Base-by-base conservation (phyloP, 164 flowering plant species). In the Dillenia turbinata region DNA sequence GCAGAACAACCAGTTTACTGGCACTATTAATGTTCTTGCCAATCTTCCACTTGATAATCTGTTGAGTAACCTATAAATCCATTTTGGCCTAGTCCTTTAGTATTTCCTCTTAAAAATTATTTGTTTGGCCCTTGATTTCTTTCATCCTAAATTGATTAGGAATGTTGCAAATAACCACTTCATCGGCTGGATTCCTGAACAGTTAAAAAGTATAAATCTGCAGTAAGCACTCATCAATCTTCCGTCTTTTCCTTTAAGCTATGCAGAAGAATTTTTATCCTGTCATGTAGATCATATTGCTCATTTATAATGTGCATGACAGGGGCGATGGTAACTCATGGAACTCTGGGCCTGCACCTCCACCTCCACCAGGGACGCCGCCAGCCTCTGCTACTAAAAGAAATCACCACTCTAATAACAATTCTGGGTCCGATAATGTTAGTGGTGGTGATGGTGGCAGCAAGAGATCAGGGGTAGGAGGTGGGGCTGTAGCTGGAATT, bases 361-460 rank as follows among this genome's bases (percentile, higher is more conserved):
- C 98, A 10, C 88, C 98, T 57, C 98, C 98, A 15, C 96, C 98
- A 61, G 90, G 81, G 51, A 84, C 96, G 49, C 87, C 92, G 44
- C 88, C 89, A 56, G 73, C 81, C 52, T 62, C 63, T 60, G 65
- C 62, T 10, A 43, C 53, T 50, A 76, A 44, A 69, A 77, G 59
- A 47, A 78, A 76, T 43, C 77, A 64, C 53, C 72, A 75, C 64
- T 58, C 85, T 49, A 83, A 79, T 33, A 57, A 79, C 61, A 63
- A 63, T 67, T 57, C 61, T 26, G 62, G 62, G 58, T 74, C 85
- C 45, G 74, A 86, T 40, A 65, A 65, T 16, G 63, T 56, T 57
- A 67, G 40, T 26, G 40, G 40, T 26, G 40, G 40, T 26, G 40
- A 66, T 59, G 73, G 75, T 40, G 73, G 78, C 19, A 69, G 79